phyloP scores from a whole-genome alignment of 345 rosid genomes.

The Lumnitzera racemosa region DNA sequence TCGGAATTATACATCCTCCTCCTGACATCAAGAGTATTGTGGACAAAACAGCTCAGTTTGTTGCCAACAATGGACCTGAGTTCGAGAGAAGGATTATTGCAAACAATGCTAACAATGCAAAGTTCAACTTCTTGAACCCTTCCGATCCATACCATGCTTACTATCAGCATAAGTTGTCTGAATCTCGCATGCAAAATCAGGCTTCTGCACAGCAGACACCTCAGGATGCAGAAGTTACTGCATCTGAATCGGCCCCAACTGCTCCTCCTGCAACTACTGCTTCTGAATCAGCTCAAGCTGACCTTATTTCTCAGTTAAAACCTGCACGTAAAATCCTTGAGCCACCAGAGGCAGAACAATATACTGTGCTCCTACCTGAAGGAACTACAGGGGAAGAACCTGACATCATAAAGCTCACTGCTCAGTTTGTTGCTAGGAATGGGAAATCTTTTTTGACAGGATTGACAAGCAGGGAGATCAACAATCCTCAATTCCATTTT shows the following conservation, averaged over 20 bases:
- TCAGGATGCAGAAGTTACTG: constrained; percentile 26
- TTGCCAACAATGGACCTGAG: constrained; percentile 67
- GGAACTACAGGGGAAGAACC: constrained; percentile 77
- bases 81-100: constrained; percentile 73
- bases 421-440: constrained; percentile 82
- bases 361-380: constrained; percentile 69
- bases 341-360: constrained; percentile 73
- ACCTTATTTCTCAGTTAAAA: constrained; percentile 58
- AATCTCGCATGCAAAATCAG: constrained; percentile 52
- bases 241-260: constrained; percentile 26
- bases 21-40: constrained; percentile 75
- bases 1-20: constrained; percentile 85
- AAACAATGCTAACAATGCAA: constrained; percentile 52
- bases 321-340: constrained; percentile 51
- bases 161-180: constrained; percentile 66
- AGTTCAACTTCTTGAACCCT: constrained; percentile 61
- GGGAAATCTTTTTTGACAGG: constrained; percentile 70
- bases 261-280: constrained; percentile 15
- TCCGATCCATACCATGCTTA: constrained; percentile 76
- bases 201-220: constrained; percentile 31
- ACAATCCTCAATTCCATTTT: constrained; percentile 72
- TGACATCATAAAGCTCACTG: constrained; percentile 77
- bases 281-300: constrained; percentile 40
- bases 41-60: constrained; percentile 75
- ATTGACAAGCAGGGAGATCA: constrained; percentile 61